phyloP scores from a whole-genome alignment of 345 rosid genomes.

The Corchorus olitorius region DNA sequence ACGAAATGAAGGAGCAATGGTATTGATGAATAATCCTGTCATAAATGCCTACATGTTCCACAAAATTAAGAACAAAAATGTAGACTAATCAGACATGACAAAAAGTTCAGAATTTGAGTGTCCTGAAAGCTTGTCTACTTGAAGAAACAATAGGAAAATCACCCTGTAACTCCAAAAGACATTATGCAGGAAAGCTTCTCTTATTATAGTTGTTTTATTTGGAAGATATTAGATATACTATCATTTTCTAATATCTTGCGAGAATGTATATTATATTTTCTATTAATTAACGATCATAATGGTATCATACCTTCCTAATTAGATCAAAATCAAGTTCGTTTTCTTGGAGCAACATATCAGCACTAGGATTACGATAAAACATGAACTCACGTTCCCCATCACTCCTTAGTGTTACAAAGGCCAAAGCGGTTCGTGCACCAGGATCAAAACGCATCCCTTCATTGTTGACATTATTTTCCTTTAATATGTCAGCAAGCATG shows the following conservation, averaged over 20 bases:
- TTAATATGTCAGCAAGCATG: slow-evolving; percentile 86
- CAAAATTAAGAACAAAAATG: not conserved
- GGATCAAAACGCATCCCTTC: slow-evolving; percentile 90
- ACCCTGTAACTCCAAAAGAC: not conserved
- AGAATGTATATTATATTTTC: slow-evolving; percentile 4
- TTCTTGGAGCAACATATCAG: slow-evolving; percentile 89
- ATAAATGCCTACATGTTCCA: not conserved
- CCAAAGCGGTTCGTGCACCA: slow-evolving; percentile 92
- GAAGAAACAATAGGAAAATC: not conserved
- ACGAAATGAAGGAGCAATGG: not conserved
- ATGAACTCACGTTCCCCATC: slow-evolving; percentile 97
- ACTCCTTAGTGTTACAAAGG: slow-evolving; percentile 82
- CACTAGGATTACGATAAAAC: slow-evolving; percentile 98
- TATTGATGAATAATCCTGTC: not conserved
- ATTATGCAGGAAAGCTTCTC: not conserved
- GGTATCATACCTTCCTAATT: slow-evolving; percentile 65
- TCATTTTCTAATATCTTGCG: not conserved
- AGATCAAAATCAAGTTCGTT: slow-evolving; percentile 81
- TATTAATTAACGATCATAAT: not conserved
- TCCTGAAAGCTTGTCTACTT: not conserved
- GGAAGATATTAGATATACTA: not conserved
- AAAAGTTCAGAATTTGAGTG: not conserved
- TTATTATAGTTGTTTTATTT: not conserved
- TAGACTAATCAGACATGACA: not conserved
- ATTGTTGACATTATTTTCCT: slow-evolving; percentile 81